Conservation (phyloP, 495 filamentous ascomycete species). For the Penicillium pancosmium region DNA sequence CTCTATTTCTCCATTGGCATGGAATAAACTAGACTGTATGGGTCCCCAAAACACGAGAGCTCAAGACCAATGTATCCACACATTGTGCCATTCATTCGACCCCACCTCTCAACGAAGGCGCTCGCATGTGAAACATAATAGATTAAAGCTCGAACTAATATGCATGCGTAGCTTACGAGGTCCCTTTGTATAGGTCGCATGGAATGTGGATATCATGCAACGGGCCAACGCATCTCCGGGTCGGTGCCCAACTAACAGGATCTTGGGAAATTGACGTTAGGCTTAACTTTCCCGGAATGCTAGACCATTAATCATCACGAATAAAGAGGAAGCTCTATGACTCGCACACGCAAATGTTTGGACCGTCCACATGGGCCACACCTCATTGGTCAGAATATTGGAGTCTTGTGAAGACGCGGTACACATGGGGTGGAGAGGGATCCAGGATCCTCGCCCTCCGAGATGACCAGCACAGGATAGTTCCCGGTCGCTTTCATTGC, state of each 20-base stretch:
- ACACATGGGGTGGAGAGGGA: neutral
- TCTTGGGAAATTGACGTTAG: neutral
- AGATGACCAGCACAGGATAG: neutral
- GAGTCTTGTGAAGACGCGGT: neutral
- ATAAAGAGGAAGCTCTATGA: neutral
- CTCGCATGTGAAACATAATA: conserved; percentile 5
- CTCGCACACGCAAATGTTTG: neutral
- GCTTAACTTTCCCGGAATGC: neutral
- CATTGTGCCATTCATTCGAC: neutral
- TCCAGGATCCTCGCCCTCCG: neutral
- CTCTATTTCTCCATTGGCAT: too few species aligned
- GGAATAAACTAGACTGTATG: neutral
- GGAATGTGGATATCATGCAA: neutral
- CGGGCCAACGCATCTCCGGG: conserved; percentile 1
- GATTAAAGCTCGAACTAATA: conserved; percentile 1
- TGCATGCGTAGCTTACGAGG: neutral
- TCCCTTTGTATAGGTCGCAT: neutral
- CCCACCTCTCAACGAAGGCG: conserved; percentile 1
- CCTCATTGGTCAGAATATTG: neutral
- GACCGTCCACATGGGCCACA: neutral
- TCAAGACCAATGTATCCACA: neutral
- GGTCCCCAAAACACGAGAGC: neutral
- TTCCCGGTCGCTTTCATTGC: neutral
- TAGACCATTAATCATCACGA: neutral
- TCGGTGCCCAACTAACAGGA: conserved; percentile 3